Base-by-base conservation (phyloP, 75 land plant genomes). In the Sequoia sempervirens region DNA sequence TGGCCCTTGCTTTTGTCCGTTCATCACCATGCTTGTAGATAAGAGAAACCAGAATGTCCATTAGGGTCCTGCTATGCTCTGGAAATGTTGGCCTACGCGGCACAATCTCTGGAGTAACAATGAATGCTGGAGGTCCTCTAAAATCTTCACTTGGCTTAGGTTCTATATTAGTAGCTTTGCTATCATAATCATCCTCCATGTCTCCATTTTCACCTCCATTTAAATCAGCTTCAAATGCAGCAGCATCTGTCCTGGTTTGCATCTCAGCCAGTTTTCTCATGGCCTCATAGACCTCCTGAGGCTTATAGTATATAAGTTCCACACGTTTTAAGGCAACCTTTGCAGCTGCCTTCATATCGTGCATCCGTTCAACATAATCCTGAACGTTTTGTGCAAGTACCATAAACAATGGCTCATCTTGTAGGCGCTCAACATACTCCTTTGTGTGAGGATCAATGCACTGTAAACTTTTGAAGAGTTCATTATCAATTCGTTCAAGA, bases 261-360 rank as follows among this genome's bases (percentile, higher is more conserved):
- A 68, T 70, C 81, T 92, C 98, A 32, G 94, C 90, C 75, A 96
- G 83, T 66, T 91, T 95, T 80, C 95, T 91, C 99, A 95, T 95
- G 23, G 99, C 95, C 81, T 92, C 97, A 86, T 96, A 96, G 13
- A 96, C 99, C 79, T 91, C 94, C 84, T 96, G 99, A 75, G 99
- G 99, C 84, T 96, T 96, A 83, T 96, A 96, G 84, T 96, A 96
- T 3, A 96, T 83, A 82, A 93, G 95, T 74, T 95, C 99, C 53
- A 93, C 92, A 41, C 91, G 90, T 83, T 86, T 90, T 72, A 93
- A 83, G 10, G 99, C 97, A 40, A 96, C 99, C 85, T 91, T 92
- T 13, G 99, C 83, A 82, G 97, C 99, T 81, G 93, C 91, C 87
- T 89, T 92, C 81, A 87, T 88, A 58, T 95, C 94, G 12, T 87